Evolutionary conservation across 352 stramenopile species (phyloP).

Genomic region (Globisporangium canariense): DNA sequence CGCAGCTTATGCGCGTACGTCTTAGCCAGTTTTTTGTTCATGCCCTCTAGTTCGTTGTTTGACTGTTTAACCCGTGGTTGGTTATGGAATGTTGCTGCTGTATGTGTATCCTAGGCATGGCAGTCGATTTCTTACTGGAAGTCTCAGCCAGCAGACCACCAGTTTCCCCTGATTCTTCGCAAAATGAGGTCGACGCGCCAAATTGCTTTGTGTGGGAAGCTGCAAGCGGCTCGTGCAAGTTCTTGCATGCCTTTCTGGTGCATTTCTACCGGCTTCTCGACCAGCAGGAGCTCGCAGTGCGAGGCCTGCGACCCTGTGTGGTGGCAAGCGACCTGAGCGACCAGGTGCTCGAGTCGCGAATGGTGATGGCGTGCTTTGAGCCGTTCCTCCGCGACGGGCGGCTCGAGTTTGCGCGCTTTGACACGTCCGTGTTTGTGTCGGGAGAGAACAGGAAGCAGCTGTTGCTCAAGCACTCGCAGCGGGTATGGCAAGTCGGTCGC

Average conservation of each 20-base stretch:
- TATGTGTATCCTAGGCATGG: slow-evolving; percentile 20
- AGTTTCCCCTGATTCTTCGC: background rate
- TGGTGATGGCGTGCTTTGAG: slow-evolving; percentile 59
- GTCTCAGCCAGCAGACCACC: background rate
- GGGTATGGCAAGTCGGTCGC: slow-evolving; percentile 37
- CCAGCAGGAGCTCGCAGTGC: slow-evolving; percentile 21
- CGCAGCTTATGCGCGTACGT: slow-evolving; percentile 50
- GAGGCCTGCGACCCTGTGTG: slow-evolving; percentile 46
- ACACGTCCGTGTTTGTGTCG: slow-evolving; percentile 45
- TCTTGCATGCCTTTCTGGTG: slow-evolving; percentile 65
- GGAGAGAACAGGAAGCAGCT: slow-evolving; percentile 26
- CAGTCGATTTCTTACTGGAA: slow-evolving; percentile 44
- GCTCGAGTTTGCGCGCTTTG: slow-evolving; percentile 73
- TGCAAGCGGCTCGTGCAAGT: slow-evolving; percentile 81
- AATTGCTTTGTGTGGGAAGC: slow-evolving; percentile 86
- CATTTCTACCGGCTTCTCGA: slow-evolving; percentile 55
- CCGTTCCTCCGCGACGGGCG: slow-evolving; percentile 30
- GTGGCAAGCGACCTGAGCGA: slow-evolving; percentile 72
- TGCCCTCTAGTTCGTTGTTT: background rate
- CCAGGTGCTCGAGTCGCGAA: slow-evolving; percentile 60
- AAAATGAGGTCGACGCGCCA: slow-evolving; percentile 6
- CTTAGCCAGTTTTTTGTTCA: background rate
- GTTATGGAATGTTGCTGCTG: background rate
- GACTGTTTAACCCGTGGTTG: background rate
- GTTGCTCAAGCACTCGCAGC: slow-evolving; percentile 24